phyloP scores from a whole-genome alignment of 495 filamentous ascomycete species.

The Lophiostoma macrostomum region DNA sequence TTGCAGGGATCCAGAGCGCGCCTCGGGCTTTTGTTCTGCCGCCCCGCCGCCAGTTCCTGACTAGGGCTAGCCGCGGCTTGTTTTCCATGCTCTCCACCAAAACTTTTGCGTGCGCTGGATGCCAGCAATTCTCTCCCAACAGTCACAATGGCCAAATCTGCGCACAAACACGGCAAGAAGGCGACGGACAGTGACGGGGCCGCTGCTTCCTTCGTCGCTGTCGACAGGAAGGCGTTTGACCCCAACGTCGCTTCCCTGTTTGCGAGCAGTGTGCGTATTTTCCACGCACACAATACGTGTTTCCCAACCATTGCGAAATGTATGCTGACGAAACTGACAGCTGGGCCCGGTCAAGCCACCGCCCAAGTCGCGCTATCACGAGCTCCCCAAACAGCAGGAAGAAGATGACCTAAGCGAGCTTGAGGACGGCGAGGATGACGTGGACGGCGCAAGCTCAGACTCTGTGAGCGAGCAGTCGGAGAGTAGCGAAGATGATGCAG shows the following conservation, averaged over 20 bases:
- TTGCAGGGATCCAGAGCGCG: neutral
- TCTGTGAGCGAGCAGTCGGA: neutral
- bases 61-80: neutral
- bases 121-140: neutral
- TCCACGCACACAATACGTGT: too few relatives aligned
- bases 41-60: neutral
- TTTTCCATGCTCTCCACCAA: constrained; percentile 21
- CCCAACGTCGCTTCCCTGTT: constrained; percentile 77
- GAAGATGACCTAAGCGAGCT: neutral
- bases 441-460: constrained; percentile 1
- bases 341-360: constrained; percentile 29
- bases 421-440: constrained; percentile 9
- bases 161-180: constrained; percentile 13
- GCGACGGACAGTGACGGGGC: neutral
- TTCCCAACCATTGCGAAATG: neutral
- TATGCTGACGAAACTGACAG: constrained; percentile 9
- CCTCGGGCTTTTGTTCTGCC: neutral
- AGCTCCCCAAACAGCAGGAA: neutral
- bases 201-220: constrained; percentile 9
- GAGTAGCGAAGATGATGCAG: constrained; percentile 5
- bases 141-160: constrained; percentile 24
- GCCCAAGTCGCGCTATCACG: constrained; percentile 29
- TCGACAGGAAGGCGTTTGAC: constrained; percentile 52
- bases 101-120: constrained; percentile 12
- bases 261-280: constrained; percentile 66